Base-by-base conservation (phyloP, 768 basidiomycete species). In the Phylloporus sp. region DNA sequence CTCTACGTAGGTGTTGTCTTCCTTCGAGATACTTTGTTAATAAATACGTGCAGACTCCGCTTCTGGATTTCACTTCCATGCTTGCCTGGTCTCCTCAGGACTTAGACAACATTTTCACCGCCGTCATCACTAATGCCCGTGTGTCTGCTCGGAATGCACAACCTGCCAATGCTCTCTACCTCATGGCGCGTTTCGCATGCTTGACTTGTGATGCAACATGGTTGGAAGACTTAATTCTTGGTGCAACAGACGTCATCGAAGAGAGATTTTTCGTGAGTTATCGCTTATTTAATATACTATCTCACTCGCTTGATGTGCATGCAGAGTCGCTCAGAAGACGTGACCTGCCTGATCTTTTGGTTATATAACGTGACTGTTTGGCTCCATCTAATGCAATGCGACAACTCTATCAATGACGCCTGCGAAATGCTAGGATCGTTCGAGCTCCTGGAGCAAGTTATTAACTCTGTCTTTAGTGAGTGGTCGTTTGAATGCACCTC, bases 401-500 rank as follows among this genome's bases (percentile, higher is more conserved):
- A 93, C 67, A 80, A 81, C 49, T 80, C 86, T 16, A 84, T 92
- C 58, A 84, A 80, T 52, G 81, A 83, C 52, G 81, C 85, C 3
- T 95, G 91, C 62, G 89, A 94, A 59, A 79, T 88, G 69, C 72
- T 95, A 39, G 90, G 88, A 16, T 84, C 91, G 4, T 86, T 95
- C 52, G 81, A 84, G 45, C 80, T 95, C 60, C 81, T 97, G 49
- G 90, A 93, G 69, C 94, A 97, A 70, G 83, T 95, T 22, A 80
- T 97, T 50, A 94, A 95, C 68, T 94, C 95, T 31, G 88, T 97
- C 40, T 97, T 94, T 65, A 93, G 94, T 95, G 64, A 56, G 73
- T 57, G 5, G 18, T 49, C 43, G 18, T 20, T 39, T 26, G 18
- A 47, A 47, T 22, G 16, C 6, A 55, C 31, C 29, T 47, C 48